Conservation (phyloP, 345 rosid species). For the Reutealis trisperma region DNA sequence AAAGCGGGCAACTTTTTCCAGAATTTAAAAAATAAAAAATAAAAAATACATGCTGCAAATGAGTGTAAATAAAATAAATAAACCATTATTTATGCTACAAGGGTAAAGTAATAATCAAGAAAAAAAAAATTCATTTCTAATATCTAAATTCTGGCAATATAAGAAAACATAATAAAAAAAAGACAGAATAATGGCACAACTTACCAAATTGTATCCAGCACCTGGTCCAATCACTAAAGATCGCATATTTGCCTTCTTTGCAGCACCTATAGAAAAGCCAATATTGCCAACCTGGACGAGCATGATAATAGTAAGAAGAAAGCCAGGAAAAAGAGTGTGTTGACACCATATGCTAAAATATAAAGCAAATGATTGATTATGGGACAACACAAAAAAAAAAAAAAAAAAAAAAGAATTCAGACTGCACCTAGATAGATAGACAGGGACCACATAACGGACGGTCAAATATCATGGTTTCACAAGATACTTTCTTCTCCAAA, state of each 20-base stretch:
- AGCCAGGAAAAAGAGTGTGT: not conserved
- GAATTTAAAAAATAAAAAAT: not conserved
- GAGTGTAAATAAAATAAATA: not conserved
- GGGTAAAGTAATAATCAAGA: not conserved
- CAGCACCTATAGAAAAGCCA: slow-evolving; percentile 77
- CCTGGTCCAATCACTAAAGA: slow-evolving; percentile 89
- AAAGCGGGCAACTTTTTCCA: not conserved
- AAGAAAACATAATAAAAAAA: not conserved
- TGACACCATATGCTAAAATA: not conserved
- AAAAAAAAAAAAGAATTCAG: no score
- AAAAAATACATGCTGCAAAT: not conserved
- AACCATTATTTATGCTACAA: not conserved
- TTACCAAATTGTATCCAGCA: slow-evolving; percentile 85
- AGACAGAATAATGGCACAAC: slow-evolving; percentile 12
- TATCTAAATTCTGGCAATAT: not conserved
- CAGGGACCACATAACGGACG: not conserved
- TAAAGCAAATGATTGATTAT: not conserved
- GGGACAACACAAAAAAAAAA: not conserved
- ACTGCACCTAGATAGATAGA: no score
- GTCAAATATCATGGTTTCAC: not conserved
- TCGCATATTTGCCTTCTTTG: slow-evolving; percentile 53
- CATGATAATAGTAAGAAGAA: not conserved
- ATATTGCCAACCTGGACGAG: slow-evolving; percentile 54
- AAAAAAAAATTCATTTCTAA: no score
- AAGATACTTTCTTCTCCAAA: not conserved